These are phyloP conservation scores for Nigrospora oryzae DNA, from an alignment of 2,329 filamentous ascomycete genomes.

Conservation along the genomic window DNA sequence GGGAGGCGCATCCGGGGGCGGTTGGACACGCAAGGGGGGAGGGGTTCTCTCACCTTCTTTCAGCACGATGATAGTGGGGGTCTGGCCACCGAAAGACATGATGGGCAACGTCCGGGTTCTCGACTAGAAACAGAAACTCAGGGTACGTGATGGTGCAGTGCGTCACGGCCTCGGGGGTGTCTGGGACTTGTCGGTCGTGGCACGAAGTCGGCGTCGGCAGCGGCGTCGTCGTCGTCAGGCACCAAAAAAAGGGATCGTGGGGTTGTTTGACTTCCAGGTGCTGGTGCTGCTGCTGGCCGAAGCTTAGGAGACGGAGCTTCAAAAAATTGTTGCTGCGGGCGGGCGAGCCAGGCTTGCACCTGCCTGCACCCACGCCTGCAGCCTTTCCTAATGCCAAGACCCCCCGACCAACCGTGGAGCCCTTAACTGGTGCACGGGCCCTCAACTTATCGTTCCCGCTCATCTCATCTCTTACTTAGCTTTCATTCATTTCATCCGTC, in stretches of 20 bases:
- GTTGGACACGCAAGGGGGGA: constrained; percentile 22
- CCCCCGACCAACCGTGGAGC: no score
- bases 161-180: background rate
- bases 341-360: no score
- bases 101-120: constrained; percentile 14
- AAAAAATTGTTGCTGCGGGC: background rate
- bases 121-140: background rate
- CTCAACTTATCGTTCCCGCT: no score
- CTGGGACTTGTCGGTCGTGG: background rate
- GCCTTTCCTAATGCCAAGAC: no score
- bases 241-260: background rate
- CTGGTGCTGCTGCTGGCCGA: background rate
- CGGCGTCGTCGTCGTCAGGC: background rate
- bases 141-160: background rate
- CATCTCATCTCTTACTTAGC: no score
- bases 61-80: constrained; percentile 95
- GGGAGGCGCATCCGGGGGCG: constrained; percentile 15
- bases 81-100: constrained; percentile 97
- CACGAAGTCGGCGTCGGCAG: background rate
- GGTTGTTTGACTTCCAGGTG: background rate
- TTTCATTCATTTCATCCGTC: no score
- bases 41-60: constrained; percentile 70
- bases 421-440: no score
- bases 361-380: no score
- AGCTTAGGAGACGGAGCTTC: background rate